Evolutionary conservation across 2,329 filamentous ascomycete genomes (phyloP).

Genomic region (Pyrenophora teres): DNA sequence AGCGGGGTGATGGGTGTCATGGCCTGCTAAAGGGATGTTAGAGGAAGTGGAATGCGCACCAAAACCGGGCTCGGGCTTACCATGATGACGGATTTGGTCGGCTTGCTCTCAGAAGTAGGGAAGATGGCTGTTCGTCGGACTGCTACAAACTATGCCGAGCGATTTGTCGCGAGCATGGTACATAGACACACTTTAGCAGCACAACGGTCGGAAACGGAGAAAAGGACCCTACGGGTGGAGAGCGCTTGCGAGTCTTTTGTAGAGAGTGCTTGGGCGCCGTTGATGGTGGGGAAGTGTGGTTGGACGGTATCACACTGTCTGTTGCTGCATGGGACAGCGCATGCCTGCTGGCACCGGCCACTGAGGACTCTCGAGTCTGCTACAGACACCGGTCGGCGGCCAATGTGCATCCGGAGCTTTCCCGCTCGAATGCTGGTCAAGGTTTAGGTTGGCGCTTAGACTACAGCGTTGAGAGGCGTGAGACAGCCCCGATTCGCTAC

Average conservation of each 20-base stretch:
- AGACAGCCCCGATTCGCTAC: constrained; percentile 38
- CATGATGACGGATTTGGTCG: constrained; percentile 40
- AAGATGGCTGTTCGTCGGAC: constrained; percentile 17
- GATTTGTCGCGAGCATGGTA: constrained; percentile 38
- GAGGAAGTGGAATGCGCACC: constrained; percentile 17
- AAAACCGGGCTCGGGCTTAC: constrained; percentile 28
- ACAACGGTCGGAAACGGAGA: constrained; percentile 43
- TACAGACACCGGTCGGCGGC: constrained; percentile 28
- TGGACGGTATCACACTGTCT: constrained; percentile 36
- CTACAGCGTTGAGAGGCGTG: constrained; percentile 33
- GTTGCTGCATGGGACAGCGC: constrained; percentile 42
- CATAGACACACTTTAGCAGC: constrained; percentile 32
- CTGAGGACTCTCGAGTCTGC: constrained; percentile 30
- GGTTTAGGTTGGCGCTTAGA: constrained; percentile 42
- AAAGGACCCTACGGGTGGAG: constrained; percentile 49
- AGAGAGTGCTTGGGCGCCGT: constrained; percentile 41
- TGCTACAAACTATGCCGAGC: constrained; percentile 30
- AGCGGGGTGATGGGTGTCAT: constrained; percentile 53
- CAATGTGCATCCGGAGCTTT: constrained; percentile 37
- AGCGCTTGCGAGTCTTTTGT: constrained; percentile 52
- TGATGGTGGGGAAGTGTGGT: constrained; percentile 39
- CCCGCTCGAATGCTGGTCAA: constrained; percentile 35
- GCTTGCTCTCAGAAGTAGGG: constrained; percentile 25
- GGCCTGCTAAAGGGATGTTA: constrained; percentile 47
- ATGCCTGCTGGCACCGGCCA: constrained; percentile 33